Conservation (phyloP, 257 asterid species). For the Solanum corneliomulleri region DNA sequence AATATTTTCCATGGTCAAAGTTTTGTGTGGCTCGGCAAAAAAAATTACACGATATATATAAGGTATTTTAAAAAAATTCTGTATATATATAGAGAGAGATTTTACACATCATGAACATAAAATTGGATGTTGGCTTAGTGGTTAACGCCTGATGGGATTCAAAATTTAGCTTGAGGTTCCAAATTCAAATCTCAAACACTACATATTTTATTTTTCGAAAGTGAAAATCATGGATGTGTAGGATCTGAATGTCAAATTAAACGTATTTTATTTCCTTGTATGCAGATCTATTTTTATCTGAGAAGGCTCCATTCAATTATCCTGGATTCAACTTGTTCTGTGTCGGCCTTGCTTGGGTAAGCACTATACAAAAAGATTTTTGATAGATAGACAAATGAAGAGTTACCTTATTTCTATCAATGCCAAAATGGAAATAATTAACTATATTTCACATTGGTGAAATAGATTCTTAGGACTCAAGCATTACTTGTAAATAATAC, state of each 20-base stretch:
- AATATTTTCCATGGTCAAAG: neutral
- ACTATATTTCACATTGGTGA: neutral
- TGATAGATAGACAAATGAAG: neutral
- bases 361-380: neutral
- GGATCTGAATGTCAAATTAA: neutral
- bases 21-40: neutral
- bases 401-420: neutral
- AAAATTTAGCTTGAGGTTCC: neutral
- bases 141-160: neutral
- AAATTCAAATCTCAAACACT: neutral
- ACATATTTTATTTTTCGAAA: no score
- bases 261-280: neutral
- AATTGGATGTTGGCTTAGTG: neutral
- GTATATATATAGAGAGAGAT: no score
- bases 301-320: conserved; percentile 9
- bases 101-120: neutral
- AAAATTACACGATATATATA: no score
- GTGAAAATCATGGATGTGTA: neutral
- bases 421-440: neutral
- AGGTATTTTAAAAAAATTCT: no score
- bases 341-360: conserved; percentile 17
- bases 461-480: neutral
- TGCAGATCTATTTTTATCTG: conserved; percentile 13
- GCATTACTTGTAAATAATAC: neutral
- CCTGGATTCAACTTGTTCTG: conserved; percentile 16